These are phyloP conservation scores for Arabidopsis arenosa DNA, from an alignment of 345 rosid genomes.

Conservation along the genomic window DNA sequence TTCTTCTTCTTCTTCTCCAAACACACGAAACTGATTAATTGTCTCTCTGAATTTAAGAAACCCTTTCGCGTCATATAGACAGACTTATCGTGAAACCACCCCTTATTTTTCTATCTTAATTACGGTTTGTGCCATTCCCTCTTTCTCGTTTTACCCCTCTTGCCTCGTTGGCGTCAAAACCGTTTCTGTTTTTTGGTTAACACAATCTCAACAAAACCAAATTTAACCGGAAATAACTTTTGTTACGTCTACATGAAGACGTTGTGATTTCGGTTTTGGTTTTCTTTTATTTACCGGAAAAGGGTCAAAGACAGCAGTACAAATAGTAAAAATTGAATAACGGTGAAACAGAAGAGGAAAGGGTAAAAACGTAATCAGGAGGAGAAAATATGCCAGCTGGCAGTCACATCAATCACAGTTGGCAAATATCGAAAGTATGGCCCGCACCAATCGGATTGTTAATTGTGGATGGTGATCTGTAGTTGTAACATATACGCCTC, in stretches of 20 bases:
- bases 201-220: background rate
- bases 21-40: slow-evolving; percentile 44
- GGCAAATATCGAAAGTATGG: slow-evolving; percentile 40
- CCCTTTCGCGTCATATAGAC: slow-evolving; percentile 39
- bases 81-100: slow-evolving; percentile 18
- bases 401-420: slow-evolving; percentile 47
- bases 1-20: slow-evolving; percentile 40
- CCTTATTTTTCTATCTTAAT: slow-evolving; percentile 1
- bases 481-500: slow-evolving; percentile 44
- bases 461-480: slow-evolving; percentile 46
- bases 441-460: slow-evolving; percentile 45
- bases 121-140: slow-evolving; percentile 30
- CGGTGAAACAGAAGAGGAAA: slow-evolving; percentile 10
- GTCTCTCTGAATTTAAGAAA: slow-evolving; percentile 47
- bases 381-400: slow-evolving; percentile 40
- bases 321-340: slow-evolving; percentile 2
- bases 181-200: slow-evolving; percentile 41
- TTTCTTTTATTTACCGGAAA: slow-evolving; percentile 14
- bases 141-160: slow-evolving; percentile 40
- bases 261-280: background rate
- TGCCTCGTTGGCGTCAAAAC: slow-evolving; percentile 43
- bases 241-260: background rate
- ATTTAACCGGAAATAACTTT: background rate
- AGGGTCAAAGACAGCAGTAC: slow-evolving; percentile 10
- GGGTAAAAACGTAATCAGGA: slow-evolving; percentile 10